Conservation (phyloP, 495 filamentous ascomycete species). For the Penicillium argentinense region DNA sequence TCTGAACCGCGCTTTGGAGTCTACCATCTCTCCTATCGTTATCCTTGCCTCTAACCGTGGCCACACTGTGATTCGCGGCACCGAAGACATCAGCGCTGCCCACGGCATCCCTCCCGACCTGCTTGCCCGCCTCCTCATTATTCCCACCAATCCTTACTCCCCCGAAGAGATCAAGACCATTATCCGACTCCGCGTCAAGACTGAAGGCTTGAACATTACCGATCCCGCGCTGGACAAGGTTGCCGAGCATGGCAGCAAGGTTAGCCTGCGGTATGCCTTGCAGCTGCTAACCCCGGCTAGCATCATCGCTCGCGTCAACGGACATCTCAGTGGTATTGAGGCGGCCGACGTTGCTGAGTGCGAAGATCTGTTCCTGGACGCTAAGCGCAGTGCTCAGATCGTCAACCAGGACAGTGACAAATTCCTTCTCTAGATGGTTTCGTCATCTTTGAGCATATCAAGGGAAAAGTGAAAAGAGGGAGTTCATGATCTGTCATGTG, state of each 20-base stretch:
- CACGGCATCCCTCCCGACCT: slow-evolving; percentile 94
- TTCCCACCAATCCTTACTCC: slow-evolving; percentile 85
- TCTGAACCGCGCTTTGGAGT: slow-evolving; percentile 94
- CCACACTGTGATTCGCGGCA: slow-evolving; percentile 82
- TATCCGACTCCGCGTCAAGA: slow-evolving; percentile 75
- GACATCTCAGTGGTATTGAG: slow-evolving; percentile 68
- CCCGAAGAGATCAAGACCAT: slow-evolving; percentile 87
- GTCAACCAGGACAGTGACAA: slow-evolving; percentile 62
- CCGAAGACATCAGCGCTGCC: slow-evolving; percentile 77
- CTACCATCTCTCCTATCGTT: slow-evolving; percentile 89
- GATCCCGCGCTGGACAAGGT: slow-evolving; percentile 84
- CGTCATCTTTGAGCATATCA: neutral
- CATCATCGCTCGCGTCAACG: slow-evolving; percentile 68
- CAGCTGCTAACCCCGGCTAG: slow-evolving; percentile 88
- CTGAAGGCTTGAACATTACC: slow-evolving; percentile 75
- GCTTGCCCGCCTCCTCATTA: slow-evolving; percentile 87
- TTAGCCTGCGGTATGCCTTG: slow-evolving; percentile 88
- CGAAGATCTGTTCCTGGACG: slow-evolving; percentile 87
- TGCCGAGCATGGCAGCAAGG: slow-evolving; percentile 77
- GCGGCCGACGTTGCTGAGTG: slow-evolving; percentile 84
- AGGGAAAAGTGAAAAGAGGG: slow-evolving; percentile 1
- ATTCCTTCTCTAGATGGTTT: slow-evolving; percentile 53
- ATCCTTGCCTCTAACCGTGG: slow-evolving; percentile 97
- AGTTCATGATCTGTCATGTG: slow-evolving; percentile 26
- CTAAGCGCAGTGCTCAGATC: slow-evolving; percentile 74